Evolutionary conservation across 2,329 filamentous ascomycete species (phyloP).

Genomic region (Colletotrichum costaricense): DNA sequence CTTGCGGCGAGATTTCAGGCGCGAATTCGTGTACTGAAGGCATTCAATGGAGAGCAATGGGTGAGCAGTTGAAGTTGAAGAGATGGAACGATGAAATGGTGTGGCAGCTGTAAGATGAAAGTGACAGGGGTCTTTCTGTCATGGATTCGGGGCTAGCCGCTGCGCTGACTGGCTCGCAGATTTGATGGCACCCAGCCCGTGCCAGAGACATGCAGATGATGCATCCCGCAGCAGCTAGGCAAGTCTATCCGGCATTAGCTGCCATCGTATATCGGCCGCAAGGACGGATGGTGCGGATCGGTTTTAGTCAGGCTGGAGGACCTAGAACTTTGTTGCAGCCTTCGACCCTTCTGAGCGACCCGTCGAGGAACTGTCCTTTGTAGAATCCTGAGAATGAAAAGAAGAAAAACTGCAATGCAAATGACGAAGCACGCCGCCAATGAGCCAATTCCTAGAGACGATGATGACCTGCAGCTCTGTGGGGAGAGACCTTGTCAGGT

Average conservation of each 20-base stretch:
- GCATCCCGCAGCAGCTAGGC: slow-evolving; percentile 37
- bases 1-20: neutral
- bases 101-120: slow-evolving; percentile 33
- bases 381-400: neutral
- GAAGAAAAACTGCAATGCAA: slow-evolving; percentile 26
- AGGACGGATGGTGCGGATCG: slow-evolving; percentile 32
- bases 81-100: slow-evolving; percentile 30
- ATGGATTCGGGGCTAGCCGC: slow-evolving; percentile 34
- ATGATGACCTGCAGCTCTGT: slow-evolving; percentile 35
- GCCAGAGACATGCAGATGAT: slow-evolving; percentile 36
- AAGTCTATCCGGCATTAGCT: slow-evolving; percentile 36
- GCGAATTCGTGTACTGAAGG: neutral
- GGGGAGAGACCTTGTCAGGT: slow-evolving; percentile 19
- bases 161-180: slow-evolving; percentile 35
- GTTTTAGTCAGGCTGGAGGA: slow-evolving; percentile 30
- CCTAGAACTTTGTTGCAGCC: slow-evolving; percentile 30
- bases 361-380: slow-evolving; percentile 13
- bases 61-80: slow-evolving; percentile 22
- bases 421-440: slow-evolving; percentile 33
- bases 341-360: slow-evolving; percentile 16
- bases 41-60: slow-evolving; percentile 9
- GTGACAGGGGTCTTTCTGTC: slow-evolving; percentile 31
- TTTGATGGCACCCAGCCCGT: slow-evolving; percentile 26
- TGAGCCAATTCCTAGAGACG: slow-evolving; percentile 32
- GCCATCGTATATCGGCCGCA: slow-evolving; percentile 36